Percentiles rank a stretch among this genome's conserved stretches.
These are phyloP conservation scores for Colletotrichum kahawae DNA, from an alignment of 2,329 filamentous ascomycete genomes.

Conservation along the genomic window DNA sequence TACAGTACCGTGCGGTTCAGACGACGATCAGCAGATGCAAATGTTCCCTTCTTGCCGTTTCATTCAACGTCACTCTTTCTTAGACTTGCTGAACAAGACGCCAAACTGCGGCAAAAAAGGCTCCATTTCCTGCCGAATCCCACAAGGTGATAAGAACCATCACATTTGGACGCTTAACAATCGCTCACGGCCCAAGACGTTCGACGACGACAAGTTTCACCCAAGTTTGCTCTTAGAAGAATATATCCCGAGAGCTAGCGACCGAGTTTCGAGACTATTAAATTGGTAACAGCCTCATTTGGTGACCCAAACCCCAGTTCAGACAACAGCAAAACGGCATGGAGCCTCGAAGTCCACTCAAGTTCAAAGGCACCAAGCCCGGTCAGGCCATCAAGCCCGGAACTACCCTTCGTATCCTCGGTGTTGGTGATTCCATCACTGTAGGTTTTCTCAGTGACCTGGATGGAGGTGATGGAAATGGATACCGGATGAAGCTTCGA, in stretches of 20 bases:
- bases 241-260: neutral
- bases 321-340: neutral
- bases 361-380: neutral
- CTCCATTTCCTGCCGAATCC: neutral
- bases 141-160: too few species aligned
- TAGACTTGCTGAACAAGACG: neutral
- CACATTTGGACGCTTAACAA: neutral
- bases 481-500: slow-evolving; percentile 35
- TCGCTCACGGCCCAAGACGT: neutral
- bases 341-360: neutral
- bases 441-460: slow-evolving; percentile 26
- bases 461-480: slow-evolving; percentile 38
- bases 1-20: neutral
- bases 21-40: neutral
- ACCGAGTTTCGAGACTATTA: neutral
- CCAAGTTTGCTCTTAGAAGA: neutral
- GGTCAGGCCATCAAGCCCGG: slow-evolving; percentile 25
- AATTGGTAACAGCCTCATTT: neutral
- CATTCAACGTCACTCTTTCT: neutral
- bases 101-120: neutral
- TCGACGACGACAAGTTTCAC: neutral
- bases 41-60: neutral
- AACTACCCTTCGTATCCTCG: slow-evolving; percentile 38
- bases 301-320: neutral
- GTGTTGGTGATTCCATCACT: slow-evolving; percentile 44